phyloP scores from a whole-genome alignment of 345 rosid species.

The Hibiscus syriacus region DNA sequence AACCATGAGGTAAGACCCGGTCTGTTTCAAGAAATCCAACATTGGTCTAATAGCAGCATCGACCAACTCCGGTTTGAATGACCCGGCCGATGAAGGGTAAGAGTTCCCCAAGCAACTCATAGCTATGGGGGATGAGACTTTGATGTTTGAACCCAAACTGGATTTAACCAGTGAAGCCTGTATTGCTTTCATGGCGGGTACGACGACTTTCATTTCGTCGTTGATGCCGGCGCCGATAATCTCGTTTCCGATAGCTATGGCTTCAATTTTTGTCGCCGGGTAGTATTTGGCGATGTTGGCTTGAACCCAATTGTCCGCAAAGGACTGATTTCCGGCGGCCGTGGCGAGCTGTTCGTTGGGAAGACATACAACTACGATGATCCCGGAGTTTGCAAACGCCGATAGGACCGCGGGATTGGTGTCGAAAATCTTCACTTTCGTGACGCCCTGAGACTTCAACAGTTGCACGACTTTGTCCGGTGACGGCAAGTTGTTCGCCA shows the following conservation, averaged over 20 bases:
- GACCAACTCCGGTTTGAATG: slow-evolving; percentile 49
- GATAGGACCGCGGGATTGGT: slow-evolving; percentile 58
- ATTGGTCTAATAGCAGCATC: slow-evolving; percentile 79
- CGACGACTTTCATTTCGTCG: slow-evolving; percentile 57
- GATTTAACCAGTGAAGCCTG: slow-evolving; percentile 49
- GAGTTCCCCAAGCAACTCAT: slow-evolving; percentile 52
- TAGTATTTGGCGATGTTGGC: slow-evolving; percentile 44
- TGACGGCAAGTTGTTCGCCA: slow-evolving; percentile 63
- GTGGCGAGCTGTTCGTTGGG: slow-evolving; percentile 75
- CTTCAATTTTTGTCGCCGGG: slow-evolving; percentile 61
- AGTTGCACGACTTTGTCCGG: slow-evolving; percentile 68
- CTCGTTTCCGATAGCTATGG: slow-evolving; percentile 87
- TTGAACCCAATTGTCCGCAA: slow-evolving; percentile 77
- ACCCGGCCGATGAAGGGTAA: slow-evolving; percentile 79
- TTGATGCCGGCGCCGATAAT: slow-evolving; percentile 62
- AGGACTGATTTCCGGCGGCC: slow-evolving; percentile 60
- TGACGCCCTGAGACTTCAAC: slow-evolving; percentile 49
- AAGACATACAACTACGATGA: slow-evolving; percentile 59
- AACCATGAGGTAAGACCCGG: slow-evolving; percentile 67
- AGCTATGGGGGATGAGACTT: slow-evolving; percentile 78
- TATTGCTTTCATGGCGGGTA: slow-evolving; percentile 77
- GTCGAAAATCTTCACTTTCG: slow-evolving; percentile 64
- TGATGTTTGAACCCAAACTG: slow-evolving; percentile 39
- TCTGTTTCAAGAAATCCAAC: slow-evolving; percentile 49
- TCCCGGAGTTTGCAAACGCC: slow-evolving; percentile 58